Evolutionary conservation across 2,329 filamentous ascomycete species (phyloP).

Genomic region (Achaetomium macrosporum): DNA sequence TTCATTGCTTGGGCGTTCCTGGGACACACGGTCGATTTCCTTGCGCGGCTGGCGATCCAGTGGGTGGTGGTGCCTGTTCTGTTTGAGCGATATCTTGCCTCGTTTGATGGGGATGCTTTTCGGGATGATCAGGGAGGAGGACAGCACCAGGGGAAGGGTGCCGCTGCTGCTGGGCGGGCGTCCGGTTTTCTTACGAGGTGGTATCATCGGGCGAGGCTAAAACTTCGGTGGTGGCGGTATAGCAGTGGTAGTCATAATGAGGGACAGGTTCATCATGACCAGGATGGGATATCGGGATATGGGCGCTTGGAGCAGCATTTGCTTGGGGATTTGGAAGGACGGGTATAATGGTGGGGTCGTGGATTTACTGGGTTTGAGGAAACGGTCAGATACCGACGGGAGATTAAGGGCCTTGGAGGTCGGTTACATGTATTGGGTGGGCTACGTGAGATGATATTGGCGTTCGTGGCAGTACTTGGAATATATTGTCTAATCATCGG

Average conservation of each 20-base stretch:
- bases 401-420: neutral
- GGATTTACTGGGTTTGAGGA: neutral
- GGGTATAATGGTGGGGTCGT: neutral
- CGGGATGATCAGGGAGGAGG: neutral
- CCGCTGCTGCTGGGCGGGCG: neutral
- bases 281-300: neutral
- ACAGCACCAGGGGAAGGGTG: neutral
- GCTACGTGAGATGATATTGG: too few species aligned
- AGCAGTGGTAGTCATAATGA: neutral
- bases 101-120: conserved; percentile 15
- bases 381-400: neutral
- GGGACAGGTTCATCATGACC: neutral
- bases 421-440: neutral
- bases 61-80: conserved; percentile 13
- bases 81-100: conserved; percentile 16
- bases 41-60: conserved; percentile 9
- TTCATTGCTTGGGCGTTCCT: conserved; percentile 19
- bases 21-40: conserved; percentile 16
- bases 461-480: too few species aligned
- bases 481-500: too few species aligned
- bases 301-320: conserved; percentile 16
- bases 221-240: neutral
- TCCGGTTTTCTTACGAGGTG: neutral
- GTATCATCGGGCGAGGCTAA: neutral
- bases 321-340: conserved; percentile 14